These are phyloP conservation scores for Mucor sp. DNA, from an alignment of 371 early-diverging fungal species.

Conservation along the genomic window DNA sequence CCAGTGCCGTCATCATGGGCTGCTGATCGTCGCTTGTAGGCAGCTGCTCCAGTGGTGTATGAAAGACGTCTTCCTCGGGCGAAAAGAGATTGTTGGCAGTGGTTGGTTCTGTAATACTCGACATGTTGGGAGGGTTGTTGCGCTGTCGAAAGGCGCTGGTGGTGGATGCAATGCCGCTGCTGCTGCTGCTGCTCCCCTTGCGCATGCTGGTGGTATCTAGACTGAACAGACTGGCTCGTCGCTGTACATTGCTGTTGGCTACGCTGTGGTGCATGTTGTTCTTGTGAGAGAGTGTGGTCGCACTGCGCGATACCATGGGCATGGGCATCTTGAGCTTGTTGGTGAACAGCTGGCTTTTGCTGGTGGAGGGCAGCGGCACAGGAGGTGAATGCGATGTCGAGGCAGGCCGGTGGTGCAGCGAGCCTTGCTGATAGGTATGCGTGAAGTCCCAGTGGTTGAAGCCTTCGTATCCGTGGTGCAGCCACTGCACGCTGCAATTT, in stretches of 20 bases:
- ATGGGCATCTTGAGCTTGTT: constrained; percentile 16
- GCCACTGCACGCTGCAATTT: constrained; percentile 31
- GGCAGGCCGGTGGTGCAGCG: background rate
- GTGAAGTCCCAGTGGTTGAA: constrained; percentile 34
- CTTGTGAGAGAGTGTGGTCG: constrained; percentile 32
- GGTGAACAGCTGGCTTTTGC: background rate
- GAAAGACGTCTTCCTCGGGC: constrained; percentile 10
- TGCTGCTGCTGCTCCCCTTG: constrained; percentile 31
- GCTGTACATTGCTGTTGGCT: constrained; percentile 16
- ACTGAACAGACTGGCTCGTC: constrained; percentile 46
- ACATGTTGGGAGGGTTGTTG: background rate
- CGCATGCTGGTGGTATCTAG: constrained; percentile 38
- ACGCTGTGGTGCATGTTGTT: constrained; percentile 3
- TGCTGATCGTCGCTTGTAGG: constrained; percentile 1
- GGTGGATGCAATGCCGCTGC: constrained; percentile 60
- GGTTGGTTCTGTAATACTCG: background rate
- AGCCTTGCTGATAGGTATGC: background rate
- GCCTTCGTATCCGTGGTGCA: constrained; percentile 53
- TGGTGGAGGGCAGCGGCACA: constrained; percentile 15
- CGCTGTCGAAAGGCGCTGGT: background rate
- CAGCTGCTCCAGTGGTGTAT: constrained; percentile 9
- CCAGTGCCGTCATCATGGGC: constrained; percentile 2
- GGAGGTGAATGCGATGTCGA: constrained; percentile 9
- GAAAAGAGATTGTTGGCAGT: background rate
- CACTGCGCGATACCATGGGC: constrained; percentile 39